Evolutionary conservation across 768 basidiomycete genomes (phyloP).

Genomic region (Peribolospora baueri): DNA sequence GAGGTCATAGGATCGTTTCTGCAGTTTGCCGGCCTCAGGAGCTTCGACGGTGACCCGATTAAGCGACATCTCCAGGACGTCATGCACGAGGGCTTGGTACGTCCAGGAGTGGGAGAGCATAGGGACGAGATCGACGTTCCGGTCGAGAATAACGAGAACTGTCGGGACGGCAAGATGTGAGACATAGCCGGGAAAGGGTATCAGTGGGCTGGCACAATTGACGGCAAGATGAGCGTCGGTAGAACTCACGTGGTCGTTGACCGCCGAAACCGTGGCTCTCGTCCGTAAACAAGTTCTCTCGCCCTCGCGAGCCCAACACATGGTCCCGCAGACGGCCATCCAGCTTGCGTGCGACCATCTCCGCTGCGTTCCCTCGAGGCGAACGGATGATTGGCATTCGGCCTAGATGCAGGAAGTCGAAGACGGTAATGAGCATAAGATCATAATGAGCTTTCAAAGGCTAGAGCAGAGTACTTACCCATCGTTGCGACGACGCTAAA

Average conservation of each 20-base stretch:
- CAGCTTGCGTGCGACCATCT: conserved; percentile 94
- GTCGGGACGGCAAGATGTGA: conserved; percentile 13
- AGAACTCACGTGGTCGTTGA: conserved; percentile 19
- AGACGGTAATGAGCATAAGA: neutral
- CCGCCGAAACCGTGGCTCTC: conserved; percentile 31
- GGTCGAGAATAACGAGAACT: conserved; percentile 84
- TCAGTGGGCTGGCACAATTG: neutral
- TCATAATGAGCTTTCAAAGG: neutral
- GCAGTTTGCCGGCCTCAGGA: conserved; percentile 30
- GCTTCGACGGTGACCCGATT: conserved; percentile 69
- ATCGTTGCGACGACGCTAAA: conserved; percentile 76
- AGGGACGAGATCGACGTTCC: conserved; percentile 81
- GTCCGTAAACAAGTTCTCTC: conserved; percentile 12
- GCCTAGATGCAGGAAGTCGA: conserved; percentile 24
- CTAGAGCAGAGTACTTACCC: conserved; percentile 27
- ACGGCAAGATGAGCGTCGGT: neutral
- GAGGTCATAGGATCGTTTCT: conserved; percentile 65
- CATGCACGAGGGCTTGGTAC: conserved; percentile 90
- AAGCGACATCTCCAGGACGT: conserved; percentile 88
- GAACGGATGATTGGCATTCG: conserved; percentile 85
- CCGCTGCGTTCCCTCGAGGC: conserved; percentile 86
- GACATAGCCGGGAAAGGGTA: neutral
- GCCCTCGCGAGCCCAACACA: conserved; percentile 29
- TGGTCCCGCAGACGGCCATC: conserved; percentile 72
- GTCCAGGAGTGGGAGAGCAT: conserved; percentile 96